Percentiles rank a stretch among this genome's conserved stretches.
Conservation (phyloP, 2,329 filamentous ascomycete genomes). For the Seiridium cupressi region DNA sequence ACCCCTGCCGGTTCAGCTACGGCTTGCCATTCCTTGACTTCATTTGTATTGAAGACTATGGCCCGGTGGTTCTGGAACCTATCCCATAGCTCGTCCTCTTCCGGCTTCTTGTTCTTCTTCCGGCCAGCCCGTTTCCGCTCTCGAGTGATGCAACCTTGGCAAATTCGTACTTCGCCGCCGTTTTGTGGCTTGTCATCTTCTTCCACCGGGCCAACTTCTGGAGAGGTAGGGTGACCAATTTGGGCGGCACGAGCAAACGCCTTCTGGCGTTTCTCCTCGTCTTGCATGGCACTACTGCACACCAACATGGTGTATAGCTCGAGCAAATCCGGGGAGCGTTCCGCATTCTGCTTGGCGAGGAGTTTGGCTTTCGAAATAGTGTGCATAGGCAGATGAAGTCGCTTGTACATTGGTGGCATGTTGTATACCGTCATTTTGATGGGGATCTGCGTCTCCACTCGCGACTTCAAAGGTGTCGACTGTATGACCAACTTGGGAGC, state of each 20-base stretch:
- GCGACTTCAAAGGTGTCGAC: constrained; percentile 75
- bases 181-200: constrained; percentile 75
- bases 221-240: constrained; percentile 29
- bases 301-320: constrained; percentile 81
- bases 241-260: constrained; percentile 63
- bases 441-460: constrained; percentile 94
- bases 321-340: constrained; percentile 68
- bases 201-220: constrained; percentile 47
- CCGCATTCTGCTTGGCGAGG: constrained; percentile 68
- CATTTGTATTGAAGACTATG: constrained; percentile 87
- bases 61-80: constrained; percentile 77
- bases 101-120: constrained; percentile 90
- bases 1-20: constrained; percentile 47
- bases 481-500: constrained; percentile 55
- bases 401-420: constrained; percentile 72
- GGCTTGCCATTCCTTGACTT: constrained; percentile 80
- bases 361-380: constrained; percentile 95
- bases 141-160: constrained; percentile 83
- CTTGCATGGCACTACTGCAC: constrained; percentile 88
- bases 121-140: constrained; percentile 88
- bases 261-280: constrained; percentile 61
- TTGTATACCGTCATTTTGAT: constrained; percentile 78
- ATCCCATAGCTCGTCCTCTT: constrained; percentile 87
- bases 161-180: constrained; percentile 93
- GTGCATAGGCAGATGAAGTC: constrained; percentile 81